These are phyloP conservation scores for Rubia peregrina DNA, from an alignment of 305 asterid species.

Conservation along the genomic window DNA sequence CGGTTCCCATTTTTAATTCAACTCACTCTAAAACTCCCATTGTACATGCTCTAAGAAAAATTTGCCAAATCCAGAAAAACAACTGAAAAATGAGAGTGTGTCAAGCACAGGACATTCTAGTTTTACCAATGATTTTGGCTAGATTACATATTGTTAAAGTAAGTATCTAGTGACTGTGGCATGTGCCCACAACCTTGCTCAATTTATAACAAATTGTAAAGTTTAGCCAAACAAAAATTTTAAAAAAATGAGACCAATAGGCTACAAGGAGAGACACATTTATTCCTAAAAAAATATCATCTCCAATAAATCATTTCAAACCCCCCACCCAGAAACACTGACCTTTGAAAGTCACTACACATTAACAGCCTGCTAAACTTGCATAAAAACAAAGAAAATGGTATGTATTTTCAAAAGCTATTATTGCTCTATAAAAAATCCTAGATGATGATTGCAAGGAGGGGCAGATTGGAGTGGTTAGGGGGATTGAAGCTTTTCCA, in stretches of 20 bases:
- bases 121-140: too few relatives aligned
- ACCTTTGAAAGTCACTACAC: neutral
- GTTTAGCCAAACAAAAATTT: too few relatives aligned
- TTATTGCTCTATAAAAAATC: constrained; percentile 5
- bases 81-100: too few relatives aligned
- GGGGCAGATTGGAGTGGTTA: constrained; percentile 2
- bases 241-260: neutral
- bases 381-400: neutral
- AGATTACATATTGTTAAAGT: too few relatives aligned
- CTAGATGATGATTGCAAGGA: neutral
- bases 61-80: too few relatives aligned
- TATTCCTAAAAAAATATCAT: constrained; percentile 14
- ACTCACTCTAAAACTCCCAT: too few relatives aligned
- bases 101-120: too few relatives aligned
- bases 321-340: constrained; percentile 24
- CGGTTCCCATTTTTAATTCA: too few relatives aligned
- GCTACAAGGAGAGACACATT: constrained; percentile 26
- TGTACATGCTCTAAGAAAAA: too few relatives aligned
- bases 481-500: constrained; percentile 6
- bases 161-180: too few relatives aligned
- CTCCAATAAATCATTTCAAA: constrained; percentile 19
- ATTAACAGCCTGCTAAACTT: neutral
- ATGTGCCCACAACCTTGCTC: too few relatives aligned
- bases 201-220: too few relatives aligned
- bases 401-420: neutral